Evolutionary conservation across 306 rosid genomes (phyloP).

Genomic region (Malus asiatica): DNA sequence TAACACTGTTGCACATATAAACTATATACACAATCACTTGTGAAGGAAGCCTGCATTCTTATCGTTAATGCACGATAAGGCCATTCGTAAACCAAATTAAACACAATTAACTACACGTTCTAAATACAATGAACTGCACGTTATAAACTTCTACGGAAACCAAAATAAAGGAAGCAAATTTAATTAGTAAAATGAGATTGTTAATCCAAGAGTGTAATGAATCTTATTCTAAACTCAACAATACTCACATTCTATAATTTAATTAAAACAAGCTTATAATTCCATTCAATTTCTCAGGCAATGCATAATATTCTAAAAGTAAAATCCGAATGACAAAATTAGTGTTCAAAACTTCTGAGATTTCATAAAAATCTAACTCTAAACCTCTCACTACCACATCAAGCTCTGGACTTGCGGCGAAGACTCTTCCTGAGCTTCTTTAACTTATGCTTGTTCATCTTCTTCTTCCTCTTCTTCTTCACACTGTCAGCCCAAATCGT

Average conservation of each 20-base stretch:
- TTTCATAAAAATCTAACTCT: neutral
- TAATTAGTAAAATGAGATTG: neutral
- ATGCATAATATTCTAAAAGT: neutral
- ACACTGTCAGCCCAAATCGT: slow-evolving; percentile 47
- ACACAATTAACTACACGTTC: neutral
- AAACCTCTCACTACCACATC: neutral
- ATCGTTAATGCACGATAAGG: neutral
- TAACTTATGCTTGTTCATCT: slow-evolving; percentile 44
- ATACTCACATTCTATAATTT: slow-evolving; percentile 3
- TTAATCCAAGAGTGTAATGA: slow-evolving; percentile 16
- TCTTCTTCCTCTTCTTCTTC: slow-evolving; percentile 54
- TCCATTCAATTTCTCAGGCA: neutral
- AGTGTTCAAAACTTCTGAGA: neutral
- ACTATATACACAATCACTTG: neutral
- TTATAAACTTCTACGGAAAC: neutral
- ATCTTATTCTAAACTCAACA: slow-evolving; percentile 1
- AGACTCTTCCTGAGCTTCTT: slow-evolving; percentile 44
- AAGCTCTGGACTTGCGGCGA: slow-evolving; percentile 39
- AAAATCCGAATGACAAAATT: neutral
- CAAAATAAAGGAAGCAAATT: neutral
- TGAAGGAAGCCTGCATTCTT: neutral
- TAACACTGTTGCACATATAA: neutral
- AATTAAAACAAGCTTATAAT: neutral
- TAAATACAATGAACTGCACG: neutral
- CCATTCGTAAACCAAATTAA: neutral